A percentile compares a stretch with the other conserved stretches of the same genome.
phyloP scores from a whole-genome alignment of 345 rosid species.

The rapeseed (Brassica napus) region DNA sequence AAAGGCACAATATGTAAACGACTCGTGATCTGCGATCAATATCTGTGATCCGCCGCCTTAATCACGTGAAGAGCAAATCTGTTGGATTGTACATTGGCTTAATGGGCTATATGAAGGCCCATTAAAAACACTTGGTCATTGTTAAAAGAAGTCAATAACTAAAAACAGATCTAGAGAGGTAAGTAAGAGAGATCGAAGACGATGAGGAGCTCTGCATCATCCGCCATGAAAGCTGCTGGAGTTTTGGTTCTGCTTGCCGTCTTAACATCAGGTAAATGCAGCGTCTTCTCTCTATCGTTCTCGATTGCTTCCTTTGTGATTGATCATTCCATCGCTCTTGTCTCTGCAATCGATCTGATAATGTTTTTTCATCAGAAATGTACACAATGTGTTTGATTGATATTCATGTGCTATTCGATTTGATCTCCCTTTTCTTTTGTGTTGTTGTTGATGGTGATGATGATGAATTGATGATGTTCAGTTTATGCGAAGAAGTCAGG shows the following conservation, averaged over 20 bases:
- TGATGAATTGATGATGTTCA: constrained; percentile 32
- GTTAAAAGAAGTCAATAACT: background rate
- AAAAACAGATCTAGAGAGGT: background rate
- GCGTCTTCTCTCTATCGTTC: background rate
- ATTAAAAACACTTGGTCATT: background rate
- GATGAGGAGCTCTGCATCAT: constrained; percentile 37
- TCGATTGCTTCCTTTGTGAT: background rate
- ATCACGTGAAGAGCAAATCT: background rate
- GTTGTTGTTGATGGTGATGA: background rate
- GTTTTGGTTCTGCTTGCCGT: constrained; percentile 39
- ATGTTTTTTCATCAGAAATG: background rate
- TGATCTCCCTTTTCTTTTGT: background rate
- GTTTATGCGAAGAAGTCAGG: constrained; percentile 66
- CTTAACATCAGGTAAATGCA: constrained; percentile 40
- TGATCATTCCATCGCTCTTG: background rate
- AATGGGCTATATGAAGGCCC: background rate
- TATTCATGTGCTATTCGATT: background rate
- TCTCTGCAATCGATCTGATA: background rate
- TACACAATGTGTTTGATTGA: background rate
- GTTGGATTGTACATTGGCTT: background rate
- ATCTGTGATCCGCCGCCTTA: background rate
- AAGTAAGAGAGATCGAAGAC: constrained; percentile 14
- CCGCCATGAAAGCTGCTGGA: constrained; percentile 40
- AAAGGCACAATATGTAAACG: too few species aligned
- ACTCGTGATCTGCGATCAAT: background rate